Evolutionary conservation across 495 filamentous ascomycete species (phyloP), one percentile per base, ranked within the genome.

Genomic region (Penicillium waksmanii): DNA sequence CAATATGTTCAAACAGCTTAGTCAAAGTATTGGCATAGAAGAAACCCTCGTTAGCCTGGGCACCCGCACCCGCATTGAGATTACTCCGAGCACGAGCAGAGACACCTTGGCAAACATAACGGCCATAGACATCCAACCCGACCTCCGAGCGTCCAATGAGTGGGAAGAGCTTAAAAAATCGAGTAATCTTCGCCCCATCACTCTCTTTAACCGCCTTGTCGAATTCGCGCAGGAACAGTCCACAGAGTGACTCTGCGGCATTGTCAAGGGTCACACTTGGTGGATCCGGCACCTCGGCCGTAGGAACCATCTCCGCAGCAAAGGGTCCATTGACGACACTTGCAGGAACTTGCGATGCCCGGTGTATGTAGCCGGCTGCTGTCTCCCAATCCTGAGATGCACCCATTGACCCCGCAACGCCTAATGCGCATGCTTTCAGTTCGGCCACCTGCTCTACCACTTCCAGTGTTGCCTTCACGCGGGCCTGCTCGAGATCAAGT

Each of bases 331-430:
- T 79, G 46, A 93, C 79, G 59, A 97, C 93, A 0, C 88, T 81
- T 17, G 83, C 75, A 1, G 95, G 93, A 42, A 98, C 88, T 62
- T 89, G 85, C 43, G 85, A 82, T 5, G 96, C 92, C 11, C 95
- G 87, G 51, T 87, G 84, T 43, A 98, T 81, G 71, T 97, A 98
- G 35, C 83, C 89, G 40, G 95, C 95, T 4, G 95, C 95, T 1
- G 89, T 94, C 76, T 98, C 95, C 96, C 96, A 98, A 74, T 98
- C 96, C 73, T 98, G 95, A 40, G 96, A 89, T 2, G 92, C 95
- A 12, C 95, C 96, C 95, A 98, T 98, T 42, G 90, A 93, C 17
- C 92, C 93, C 13, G 91, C 86, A 25, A 98, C 93, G n/a, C 95
- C 96, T 18, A 97, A 84, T 42, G 98, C 91, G 67, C 95, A 98